Base-by-base conservation (phyloP, 768 basidiomycete species). In the Ramaria rubella region DNA sequence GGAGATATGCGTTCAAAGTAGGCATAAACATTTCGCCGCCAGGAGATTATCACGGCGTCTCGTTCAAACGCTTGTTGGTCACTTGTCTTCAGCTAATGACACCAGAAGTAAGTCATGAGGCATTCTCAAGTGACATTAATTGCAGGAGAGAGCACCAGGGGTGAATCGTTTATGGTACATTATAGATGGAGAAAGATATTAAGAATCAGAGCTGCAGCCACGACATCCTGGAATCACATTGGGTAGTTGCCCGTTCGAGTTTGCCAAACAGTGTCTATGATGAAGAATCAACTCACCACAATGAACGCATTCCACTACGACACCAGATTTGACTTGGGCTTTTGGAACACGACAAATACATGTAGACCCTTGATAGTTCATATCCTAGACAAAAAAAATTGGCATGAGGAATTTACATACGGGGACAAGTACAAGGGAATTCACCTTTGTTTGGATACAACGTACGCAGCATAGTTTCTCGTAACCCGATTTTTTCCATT, bases 401-500 rank as follows among this genome's bases (percentile, higher is more conserved):
- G 71, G n/a, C 1, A 55, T 48, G n/a, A 73, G 66, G 80, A 81
- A 8, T 80, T 82, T 12, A 77, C 79, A 61, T 80, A n/a, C n/a
- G n/a, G n/a, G 73, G 14, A 73, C 70, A 0, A 40, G 12, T 6
- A 30, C n/a, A 34, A 5, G 23, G 8, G 40, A 26, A 64, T 74
- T 49, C 62, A 87, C 93, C 73, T 82, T 82, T 3, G 93, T 94
- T 72, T 97, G 95, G 55, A 99, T 97, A 70, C 96, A 99, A 44
- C 96, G 78, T 51, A 98, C 73, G 67, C 96, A 99, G 69, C 96
- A 99, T 6, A 99, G 77, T 69, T 98, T 99, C 73, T 98, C 96
- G 69, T 98, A 99, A 5, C 96, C 96, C 12, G 85, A 76, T 73
- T 98, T 99, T 77, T 97, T 98, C 96, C 96, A 99, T 70, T 99